phyloP scores from a whole-genome alignment of 768 basidiomycete species.

The Sporobolomyces roseus region DNA sequence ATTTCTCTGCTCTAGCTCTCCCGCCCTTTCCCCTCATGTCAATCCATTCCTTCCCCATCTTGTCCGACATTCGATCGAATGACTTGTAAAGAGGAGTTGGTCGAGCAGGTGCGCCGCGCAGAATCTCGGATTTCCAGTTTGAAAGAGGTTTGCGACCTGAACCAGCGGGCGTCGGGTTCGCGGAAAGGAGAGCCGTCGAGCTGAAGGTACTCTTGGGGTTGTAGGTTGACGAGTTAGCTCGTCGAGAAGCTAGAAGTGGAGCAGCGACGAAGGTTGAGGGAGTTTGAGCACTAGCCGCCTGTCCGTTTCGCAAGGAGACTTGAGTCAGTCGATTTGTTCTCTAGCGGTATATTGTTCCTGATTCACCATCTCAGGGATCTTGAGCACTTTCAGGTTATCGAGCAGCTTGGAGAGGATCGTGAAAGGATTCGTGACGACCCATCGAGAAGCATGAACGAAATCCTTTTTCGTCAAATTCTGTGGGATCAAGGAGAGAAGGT shows the following conservation, averaged over 20 bases:
- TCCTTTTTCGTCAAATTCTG: slow-evolving; percentile 26
- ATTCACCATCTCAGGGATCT: slow-evolving; percentile 13
- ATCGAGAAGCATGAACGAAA: slow-evolving; percentile 25
- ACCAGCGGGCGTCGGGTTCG: slow-evolving; percentile 8
- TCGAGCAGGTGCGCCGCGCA: not conserved
- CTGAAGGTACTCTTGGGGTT: too few species aligned
- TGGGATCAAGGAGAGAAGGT: not conserved
- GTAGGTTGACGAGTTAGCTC: not conserved
- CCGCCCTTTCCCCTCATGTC: not conserved
- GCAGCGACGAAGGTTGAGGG: slow-evolving; percentile 15
- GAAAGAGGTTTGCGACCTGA: not conserved
- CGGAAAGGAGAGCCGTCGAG: not conserved
- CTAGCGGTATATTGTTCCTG: too few species aligned
- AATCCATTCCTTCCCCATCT: not conserved
- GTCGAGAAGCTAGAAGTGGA: not conserved
- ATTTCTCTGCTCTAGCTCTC: slow-evolving; percentile 9
- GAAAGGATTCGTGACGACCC: slow-evolving; percentile 35
- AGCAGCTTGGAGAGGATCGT: slow-evolving; percentile 8
- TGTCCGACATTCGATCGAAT: slow-evolving; percentile 3
- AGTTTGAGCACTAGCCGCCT: not conserved
- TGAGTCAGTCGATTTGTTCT: too few species aligned
- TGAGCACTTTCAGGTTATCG: slow-evolving; percentile 5
- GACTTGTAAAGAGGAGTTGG: not conserved
- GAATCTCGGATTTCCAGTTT: slow-evolving; percentile 13
- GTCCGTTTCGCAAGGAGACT: not conserved